Evolutionary conservation across 768 basidiomycete species (phyloP).

Genomic region (Phaeotremella skinneri): DNA sequence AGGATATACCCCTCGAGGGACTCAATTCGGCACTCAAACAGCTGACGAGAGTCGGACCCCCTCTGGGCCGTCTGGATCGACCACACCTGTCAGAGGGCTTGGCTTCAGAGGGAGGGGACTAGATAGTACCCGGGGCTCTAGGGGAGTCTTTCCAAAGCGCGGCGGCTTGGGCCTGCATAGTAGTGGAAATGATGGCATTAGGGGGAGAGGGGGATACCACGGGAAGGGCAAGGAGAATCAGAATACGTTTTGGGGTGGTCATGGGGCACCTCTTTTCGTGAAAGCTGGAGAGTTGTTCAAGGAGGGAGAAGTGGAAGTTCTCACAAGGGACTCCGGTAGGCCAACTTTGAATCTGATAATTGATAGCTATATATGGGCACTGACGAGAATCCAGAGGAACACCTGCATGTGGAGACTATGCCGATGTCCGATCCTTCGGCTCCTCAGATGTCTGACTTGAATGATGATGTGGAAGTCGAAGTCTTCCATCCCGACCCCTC

Average conservation of each 20-base stretch:
- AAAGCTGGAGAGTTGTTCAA: slow-evolving; percentile 51
- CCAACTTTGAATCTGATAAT: not conserved
- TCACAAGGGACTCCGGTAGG: slow-evolving; percentile 32
- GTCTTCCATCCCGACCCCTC: slow-evolving; percentile 1
- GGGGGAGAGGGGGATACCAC: not conserved
- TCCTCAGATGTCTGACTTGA: slow-evolving; percentile 31
- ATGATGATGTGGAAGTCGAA: slow-evolving; percentile 30
- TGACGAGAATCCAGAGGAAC: slow-evolving; percentile 12
- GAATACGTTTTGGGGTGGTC: slow-evolving; percentile 36
- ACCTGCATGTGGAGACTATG: slow-evolving; percentile 26
- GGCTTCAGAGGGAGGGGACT: slow-evolving; percentile 18
- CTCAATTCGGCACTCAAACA: not conserved
- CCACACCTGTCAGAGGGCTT: slow-evolving; percentile 37
- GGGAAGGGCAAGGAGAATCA: slow-evolving; percentile 1
- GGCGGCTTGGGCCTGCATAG: not conserved
- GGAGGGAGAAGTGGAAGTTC: slow-evolving; percentile 44
- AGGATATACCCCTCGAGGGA: slow-evolving; percentile 6
- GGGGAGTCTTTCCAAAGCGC: not conserved
- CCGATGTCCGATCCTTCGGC: slow-evolving; percentile 37
- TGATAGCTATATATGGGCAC: too few species aligned
- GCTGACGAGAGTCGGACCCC: not conserved
- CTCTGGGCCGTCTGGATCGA: slow-evolving; percentile 25
- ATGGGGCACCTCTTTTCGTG: slow-evolving; percentile 43
- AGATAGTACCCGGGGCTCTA: not conserved
- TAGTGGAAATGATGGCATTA: not conserved